Conservation (phyloP, 2,329 filamentous ascomycete species). For the Fusarium luffae region DNA sequence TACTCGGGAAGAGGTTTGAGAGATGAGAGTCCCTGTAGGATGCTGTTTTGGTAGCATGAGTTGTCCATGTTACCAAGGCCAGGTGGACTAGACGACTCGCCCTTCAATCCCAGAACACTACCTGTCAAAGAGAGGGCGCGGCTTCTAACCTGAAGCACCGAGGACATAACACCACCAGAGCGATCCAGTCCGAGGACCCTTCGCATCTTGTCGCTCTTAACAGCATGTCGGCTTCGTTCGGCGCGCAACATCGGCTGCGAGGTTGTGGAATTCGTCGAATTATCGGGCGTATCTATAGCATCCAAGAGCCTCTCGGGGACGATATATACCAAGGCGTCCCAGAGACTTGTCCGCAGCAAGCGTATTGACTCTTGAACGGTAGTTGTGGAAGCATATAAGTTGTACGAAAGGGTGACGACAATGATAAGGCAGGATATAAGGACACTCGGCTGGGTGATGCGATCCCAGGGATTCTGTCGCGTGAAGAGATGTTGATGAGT, state of each 20-base stretch:
- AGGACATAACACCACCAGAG: conserved; percentile 63
- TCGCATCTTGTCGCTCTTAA: conserved; percentile 73
- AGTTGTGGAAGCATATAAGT: conserved; percentile 49
- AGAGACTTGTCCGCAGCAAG: conserved; percentile 59
- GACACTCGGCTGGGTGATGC: conserved; percentile 51
- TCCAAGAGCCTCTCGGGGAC: conserved; percentile 68
- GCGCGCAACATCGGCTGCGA: conserved; percentile 53
- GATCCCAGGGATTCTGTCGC: conserved; percentile 46
- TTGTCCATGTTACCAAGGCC: conserved; percentile 94
- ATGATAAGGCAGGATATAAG: conserved; percentile 51
- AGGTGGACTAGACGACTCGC: conserved; percentile 59
- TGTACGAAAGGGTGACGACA: conserved; percentile 50
- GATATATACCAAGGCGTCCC: conserved; percentile 69
- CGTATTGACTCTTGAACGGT: conserved; percentile 46
- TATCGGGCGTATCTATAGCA: conserved; percentile 66
- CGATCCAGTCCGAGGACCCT: conserved; percentile 70
- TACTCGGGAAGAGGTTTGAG: conserved; percentile 76
- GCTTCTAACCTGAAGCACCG: conserved; percentile 68
- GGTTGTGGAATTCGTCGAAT: conserved; percentile 54
- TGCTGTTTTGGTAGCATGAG: conserved; percentile 97
- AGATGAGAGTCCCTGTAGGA: conserved; percentile 85
- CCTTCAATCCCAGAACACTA: conserved; percentile 54
- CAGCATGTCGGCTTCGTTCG: conserved; percentile 58
- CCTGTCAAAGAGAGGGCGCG: conserved; percentile 66
- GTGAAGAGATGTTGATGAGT: conserved; percentile 49